These are phyloP conservation scores for Backusella westeae DNA, from an alignment of 192 early-diverging fungal genomes.

Conservation along the genomic window DNA sequence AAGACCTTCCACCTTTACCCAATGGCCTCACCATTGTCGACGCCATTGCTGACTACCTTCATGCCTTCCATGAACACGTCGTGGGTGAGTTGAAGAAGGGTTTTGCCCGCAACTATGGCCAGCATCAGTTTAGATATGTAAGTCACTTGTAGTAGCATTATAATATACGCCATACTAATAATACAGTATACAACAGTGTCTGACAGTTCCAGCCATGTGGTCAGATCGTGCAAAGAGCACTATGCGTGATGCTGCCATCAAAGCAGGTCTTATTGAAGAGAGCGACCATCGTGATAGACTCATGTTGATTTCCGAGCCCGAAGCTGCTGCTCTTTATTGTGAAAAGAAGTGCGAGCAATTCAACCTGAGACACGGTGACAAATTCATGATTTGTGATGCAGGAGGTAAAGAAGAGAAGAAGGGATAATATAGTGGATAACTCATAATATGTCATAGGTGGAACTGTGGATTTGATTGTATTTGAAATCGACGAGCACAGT, in stretches of 20 bases:
- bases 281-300: slow-evolving; percentile 46
- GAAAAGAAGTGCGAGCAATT: slow-evolving; percentile 54
- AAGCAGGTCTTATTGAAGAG: slow-evolving; percentile 49
- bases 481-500: slow-evolving; percentile 47
- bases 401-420: slow-evolving; percentile 33
- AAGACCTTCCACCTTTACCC: slow-evolving; percentile 35
- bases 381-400: slow-evolving; percentile 58
- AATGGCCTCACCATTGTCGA: slow-evolving; percentile 43
- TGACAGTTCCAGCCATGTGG: slow-evolving; percentile 57
- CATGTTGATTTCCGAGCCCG: slow-evolving; percentile 48
- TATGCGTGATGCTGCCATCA: slow-evolving; percentile 55
- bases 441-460: slow-evolving; percentile 22
- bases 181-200: neutral
- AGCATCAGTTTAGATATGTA: slow-evolving; percentile 43
- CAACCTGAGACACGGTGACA: slow-evolving; percentile 48
- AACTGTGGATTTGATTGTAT: slow-evolving; percentile 55
- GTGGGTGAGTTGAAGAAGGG: slow-evolving; percentile 46
- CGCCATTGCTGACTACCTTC: slow-evolving; percentile 50
- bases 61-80: slow-evolving; percentile 47
- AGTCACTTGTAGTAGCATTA: neutral
- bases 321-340: slow-evolving; percentile 56
- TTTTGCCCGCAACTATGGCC: slow-evolving; percentile 42
- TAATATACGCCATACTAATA: too few relatives aligned
- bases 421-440: slow-evolving; percentile 25
- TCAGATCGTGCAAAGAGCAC: slow-evolving; percentile 49